These are phyloP conservation scores for Colletotrichum sp. DNA, from an alignment of 2,329 filamentous ascomycete species.

Conservation along the genomic window DNA sequence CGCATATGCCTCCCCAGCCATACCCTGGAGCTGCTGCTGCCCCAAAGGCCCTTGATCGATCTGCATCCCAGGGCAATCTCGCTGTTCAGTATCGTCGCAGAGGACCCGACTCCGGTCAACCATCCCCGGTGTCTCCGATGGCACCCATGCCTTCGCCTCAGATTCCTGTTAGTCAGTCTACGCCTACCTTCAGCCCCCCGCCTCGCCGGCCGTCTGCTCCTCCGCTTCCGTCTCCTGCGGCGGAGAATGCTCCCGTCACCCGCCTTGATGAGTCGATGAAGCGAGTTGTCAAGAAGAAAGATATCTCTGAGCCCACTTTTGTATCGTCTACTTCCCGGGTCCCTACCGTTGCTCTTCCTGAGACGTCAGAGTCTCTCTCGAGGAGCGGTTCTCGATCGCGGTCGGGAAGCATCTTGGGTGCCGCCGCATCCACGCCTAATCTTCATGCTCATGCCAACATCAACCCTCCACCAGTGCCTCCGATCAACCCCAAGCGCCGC, in stretches of 20 bases:
- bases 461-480: slow-evolving; percentile 56
- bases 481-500: slow-evolving; percentile 63
- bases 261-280: slow-evolving; percentile 43
- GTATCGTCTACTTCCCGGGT: slow-evolving; percentile 51
- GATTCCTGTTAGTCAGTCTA: slow-evolving; percentile 34
- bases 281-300: slow-evolving; percentile 47
- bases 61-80: slow-evolving; percentile 35
- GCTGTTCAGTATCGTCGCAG: slow-evolving; percentile 32
- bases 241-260: slow-evolving; percentile 23
- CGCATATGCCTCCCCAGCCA: slow-evolving; percentile 50
- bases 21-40: slow-evolving; percentile 29
- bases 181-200: slow-evolving; percentile 31
- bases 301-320: slow-evolving; percentile 57
- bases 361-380: slow-evolving; percentile 32
- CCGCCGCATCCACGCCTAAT: slow-evolving; percentile 40
- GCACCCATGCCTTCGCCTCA: slow-evolving; percentile 36
- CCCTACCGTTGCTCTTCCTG: slow-evolving; percentile 44
- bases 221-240: slow-evolving; percentile 30
- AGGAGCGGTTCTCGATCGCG: slow-evolving; percentile 42
- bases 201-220: slow-evolving; percentile 38
- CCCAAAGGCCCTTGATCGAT: slow-evolving; percentile 28
- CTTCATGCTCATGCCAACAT: slow-evolving; percentile 31
- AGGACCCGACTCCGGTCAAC: slow-evolving; percentile 42
- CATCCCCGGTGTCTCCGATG: slow-evolving; percentile 51
- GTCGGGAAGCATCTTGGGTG: slow-evolving; percentile 37